Percentiles rank a stretch among this genome's conserved stretches.
These are phyloP conservation scores for Phalaenopsis equestris DNA, from an alignment of 106 monocot genomes.

Conservation along the genomic window DNA sequence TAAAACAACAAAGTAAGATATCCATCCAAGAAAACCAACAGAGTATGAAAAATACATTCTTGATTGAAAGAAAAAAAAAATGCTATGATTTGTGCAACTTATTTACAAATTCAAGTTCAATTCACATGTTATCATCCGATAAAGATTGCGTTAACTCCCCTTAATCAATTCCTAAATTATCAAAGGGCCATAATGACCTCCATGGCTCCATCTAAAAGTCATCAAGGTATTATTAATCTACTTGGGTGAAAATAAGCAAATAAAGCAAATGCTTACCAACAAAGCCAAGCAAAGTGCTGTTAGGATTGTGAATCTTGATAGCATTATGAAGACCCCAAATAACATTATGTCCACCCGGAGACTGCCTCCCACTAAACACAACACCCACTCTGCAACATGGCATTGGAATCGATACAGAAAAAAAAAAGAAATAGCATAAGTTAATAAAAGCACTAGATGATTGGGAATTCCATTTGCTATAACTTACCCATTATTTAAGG, in stretches of 20 bases:
- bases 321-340: conserved; percentile 87
- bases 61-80: not conserved
- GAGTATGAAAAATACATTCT: not conserved
- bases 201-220: not conserved
- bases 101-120: not conserved
- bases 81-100: not conserved
- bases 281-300: conserved; percentile 79
- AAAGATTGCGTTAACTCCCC: not conserved
- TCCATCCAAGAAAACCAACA: not conserved
- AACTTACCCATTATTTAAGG: not conserved
- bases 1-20: not conserved
- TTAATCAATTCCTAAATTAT: not conserved
- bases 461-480: not conserved
- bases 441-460: not conserved
- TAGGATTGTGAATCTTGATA: conserved; percentile 65
- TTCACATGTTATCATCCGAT: not conserved
- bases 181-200: not conserved
- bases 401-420: not conserved
- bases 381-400: conserved; percentile 73
- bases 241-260: not conserved
- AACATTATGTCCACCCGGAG: conserved; percentile 98
- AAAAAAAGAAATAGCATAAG: not conserved
- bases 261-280: conserved; percentile 43
- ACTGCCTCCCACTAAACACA: conserved; percentile 90
- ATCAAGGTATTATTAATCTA: too few species aligned